Base-by-base conservation (phyloP, 805 yeast species). In the Limtongia smithiae region DNA sequence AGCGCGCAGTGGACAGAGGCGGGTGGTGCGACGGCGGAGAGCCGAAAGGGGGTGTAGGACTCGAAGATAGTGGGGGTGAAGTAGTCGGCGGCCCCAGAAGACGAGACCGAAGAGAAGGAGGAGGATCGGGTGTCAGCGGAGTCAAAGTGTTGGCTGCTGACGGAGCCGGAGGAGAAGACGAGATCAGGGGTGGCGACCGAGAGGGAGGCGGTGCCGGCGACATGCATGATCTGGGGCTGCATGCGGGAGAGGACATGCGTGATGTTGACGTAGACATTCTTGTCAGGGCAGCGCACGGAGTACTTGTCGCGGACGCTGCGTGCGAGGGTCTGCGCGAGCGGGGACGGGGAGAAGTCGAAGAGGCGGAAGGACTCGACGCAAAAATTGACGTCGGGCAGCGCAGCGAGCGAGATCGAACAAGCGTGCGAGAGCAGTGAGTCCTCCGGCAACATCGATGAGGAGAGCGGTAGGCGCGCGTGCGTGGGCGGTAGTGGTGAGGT, bases 1-100 rank as follows among this genome's bases (percentile, higher is more conserved):
- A 62, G 36, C 2, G 58, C 42, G 40, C 49, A 57, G 40, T 61
- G 60, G 9, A 48, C 32, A 2, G 62, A 58, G 12, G 30, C 18
- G 3, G 58, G 55, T 20, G 51, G 47, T 4, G 48, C 55, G 24
- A 43, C 44, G 11, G 42, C 35, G n/a, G 27, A 27, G 5, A 30
- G 44, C 15, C 44, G 38, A 25, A 21, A 9, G n/a, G 8, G 20
- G 20, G 37, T 45, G 25, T 28, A 39, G 24, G 54, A 46, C 18
- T 50, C 50, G 41, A 50, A 48, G n/a, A 47, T 21, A 9, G 51
- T 33, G 21, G 44, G 38, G 12, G 47, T 37, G 43, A 50, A 46
- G 47, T 41, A 50, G 30, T 31, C 34, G 11, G 35, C 17, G 14
- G 45, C 28, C 14, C 17, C 35, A 22, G 6, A 27, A 25, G 27